Conservation (phyloP, 192 early-diverging fungal species). For the Coemansia sp. region DNA sequence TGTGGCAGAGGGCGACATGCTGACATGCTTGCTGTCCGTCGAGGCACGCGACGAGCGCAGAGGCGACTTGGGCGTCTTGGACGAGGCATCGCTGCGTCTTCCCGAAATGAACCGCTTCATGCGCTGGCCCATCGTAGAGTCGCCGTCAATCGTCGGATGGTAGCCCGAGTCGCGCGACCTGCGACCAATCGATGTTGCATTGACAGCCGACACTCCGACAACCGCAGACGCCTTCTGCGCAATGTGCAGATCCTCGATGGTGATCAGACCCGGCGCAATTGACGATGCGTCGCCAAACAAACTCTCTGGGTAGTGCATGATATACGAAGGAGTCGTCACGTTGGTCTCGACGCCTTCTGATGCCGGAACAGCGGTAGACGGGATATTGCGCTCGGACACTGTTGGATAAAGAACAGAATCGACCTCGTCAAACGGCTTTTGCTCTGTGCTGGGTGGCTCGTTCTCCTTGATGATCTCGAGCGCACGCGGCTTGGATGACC, state of each 20-base stretch:
- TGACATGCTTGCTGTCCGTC: conserved; percentile 32
- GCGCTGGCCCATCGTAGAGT: conserved; percentile 32
- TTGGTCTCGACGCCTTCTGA: background rate
- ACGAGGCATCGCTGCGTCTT: conserved; percentile 22
- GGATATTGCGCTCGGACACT: background rate
- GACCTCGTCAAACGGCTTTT: conserved; percentile 12
- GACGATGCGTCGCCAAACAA: conserved; percentile 43
- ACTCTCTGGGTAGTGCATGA: conserved; percentile 51
- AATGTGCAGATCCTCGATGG: conserved; percentile 43
- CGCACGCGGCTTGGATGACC: conserved; percentile 1
- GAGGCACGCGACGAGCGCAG: conserved; percentile 34
- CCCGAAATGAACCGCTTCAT: conserved; percentile 51
- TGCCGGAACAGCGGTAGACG: background rate
- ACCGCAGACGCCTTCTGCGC: conserved; percentile 49
- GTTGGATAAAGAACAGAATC: conserved; percentile 16
- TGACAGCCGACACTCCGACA: conserved; percentile 43
- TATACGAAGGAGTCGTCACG: conserved; percentile 39
- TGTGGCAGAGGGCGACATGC: conserved; percentile 28
- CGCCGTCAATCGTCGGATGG: conserved; percentile 17
- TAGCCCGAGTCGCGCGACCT: conserved; percentile 40
- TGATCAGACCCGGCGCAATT: conserved; percentile 33
- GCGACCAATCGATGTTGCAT: conserved; percentile 36
- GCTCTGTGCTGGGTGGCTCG: background rate
- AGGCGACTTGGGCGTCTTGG: conserved; percentile 22
- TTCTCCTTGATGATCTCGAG: conserved; percentile 1